Conservation (phyloP, 805 yeast genomes). For the Cyberlindnera bimundalis region DNA sequence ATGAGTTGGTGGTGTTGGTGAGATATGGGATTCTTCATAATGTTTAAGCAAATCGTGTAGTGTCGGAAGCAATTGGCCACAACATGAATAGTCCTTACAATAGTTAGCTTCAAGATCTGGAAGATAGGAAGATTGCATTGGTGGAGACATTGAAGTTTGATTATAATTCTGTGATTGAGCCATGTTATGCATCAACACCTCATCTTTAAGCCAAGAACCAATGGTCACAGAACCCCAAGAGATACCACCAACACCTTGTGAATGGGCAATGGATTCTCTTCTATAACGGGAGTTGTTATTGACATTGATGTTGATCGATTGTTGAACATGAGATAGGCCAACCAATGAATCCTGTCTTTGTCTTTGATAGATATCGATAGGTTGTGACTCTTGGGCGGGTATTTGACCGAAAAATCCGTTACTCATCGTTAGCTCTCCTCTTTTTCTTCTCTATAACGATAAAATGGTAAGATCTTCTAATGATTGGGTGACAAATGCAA, state of each 20-base stretch:
- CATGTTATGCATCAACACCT: constrained; percentile 58
- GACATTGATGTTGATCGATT: constrained; percentile 26
- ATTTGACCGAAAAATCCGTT: constrained; percentile 18
- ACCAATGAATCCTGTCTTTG: constrained; percentile 19
- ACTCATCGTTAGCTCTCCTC: constrained; percentile 13
- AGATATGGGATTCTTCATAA: constrained; percentile 93
- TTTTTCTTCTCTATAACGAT: too few species aligned
- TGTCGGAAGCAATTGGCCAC: constrained; percentile 90
- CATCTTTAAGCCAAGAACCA: constrained; percentile 95
- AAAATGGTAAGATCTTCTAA: too few species aligned
- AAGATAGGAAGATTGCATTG: constrained; percentile 70
- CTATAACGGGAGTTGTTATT: constrained; percentile 50
- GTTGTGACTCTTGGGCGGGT: constrained; percentile 19
- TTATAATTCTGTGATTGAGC: constrained; percentile 15
- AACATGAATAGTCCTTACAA: constrained; percentile 94
- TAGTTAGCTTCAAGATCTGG: constrained; percentile 94
- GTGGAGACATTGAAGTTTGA: constrained; percentile 46
- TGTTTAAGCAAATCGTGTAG: constrained; percentile 90
- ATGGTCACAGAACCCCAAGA: constrained; percentile 96
- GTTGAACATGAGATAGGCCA: constrained; percentile 13
- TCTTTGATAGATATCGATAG: constrained; percentile 22
- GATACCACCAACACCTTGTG: constrained; percentile 97
- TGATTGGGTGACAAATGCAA: too few species aligned
- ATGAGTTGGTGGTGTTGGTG: constrained; percentile 50
- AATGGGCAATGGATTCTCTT: constrained; percentile 90